Conservation (phyloP, 1,284 basidiomycete species). For the Malassezia vespertilionis region DNA sequence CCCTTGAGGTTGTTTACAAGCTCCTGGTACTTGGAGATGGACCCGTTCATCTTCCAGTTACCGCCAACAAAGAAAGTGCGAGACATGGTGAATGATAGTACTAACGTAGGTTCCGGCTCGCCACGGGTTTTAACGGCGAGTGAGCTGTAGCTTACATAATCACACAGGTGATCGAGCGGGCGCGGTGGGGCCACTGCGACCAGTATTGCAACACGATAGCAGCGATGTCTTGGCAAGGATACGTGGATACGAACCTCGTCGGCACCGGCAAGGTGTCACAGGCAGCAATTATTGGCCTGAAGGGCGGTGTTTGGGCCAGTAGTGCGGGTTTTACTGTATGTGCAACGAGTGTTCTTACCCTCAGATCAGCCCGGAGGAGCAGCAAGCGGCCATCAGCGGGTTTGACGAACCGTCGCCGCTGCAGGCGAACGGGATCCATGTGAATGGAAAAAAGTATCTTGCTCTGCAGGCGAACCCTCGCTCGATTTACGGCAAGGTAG, state of each 20-base stretch:
- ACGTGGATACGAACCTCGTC: slow-evolving; percentile 76
- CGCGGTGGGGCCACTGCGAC: background rate
- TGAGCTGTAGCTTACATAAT: background rate
- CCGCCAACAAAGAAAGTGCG: slow-evolving; percentile 43
- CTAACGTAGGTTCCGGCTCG: background rate
- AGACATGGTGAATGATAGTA: slow-evolving; percentile 22
- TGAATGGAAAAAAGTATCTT: slow-evolving; percentile 72
- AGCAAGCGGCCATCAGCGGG: slow-evolving; percentile 57
- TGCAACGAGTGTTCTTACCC: slow-evolving; percentile 1
- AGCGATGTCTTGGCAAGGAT: slow-evolving; percentile 54
- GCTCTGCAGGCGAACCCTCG: slow-evolving; percentile 56
- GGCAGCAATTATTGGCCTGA: slow-evolving; percentile 73
- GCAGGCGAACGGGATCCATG: slow-evolving; percentile 57
- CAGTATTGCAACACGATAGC: background rate
- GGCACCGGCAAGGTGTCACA: slow-evolving; percentile 63
- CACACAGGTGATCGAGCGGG: background rate
- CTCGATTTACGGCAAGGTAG: slow-evolving; percentile 70
- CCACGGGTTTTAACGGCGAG: background rate
- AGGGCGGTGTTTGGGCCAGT: slow-evolving; percentile 78
- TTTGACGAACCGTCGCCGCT: slow-evolving; percentile 52
- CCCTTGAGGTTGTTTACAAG: slow-evolving; percentile 31
- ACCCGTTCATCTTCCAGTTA: slow-evolving; percentile 49
- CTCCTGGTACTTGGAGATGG: slow-evolving; percentile 37
- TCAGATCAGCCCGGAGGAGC: slow-evolving; percentile 66
- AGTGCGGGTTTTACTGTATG: slow-evolving; percentile 63